Evolutionary conservation across 2,329 filamentous ascomycete genomes (phyloP), one percentile per base, ranked within the genome.

Genomic region (Fusarium tricinctum): DNA sequence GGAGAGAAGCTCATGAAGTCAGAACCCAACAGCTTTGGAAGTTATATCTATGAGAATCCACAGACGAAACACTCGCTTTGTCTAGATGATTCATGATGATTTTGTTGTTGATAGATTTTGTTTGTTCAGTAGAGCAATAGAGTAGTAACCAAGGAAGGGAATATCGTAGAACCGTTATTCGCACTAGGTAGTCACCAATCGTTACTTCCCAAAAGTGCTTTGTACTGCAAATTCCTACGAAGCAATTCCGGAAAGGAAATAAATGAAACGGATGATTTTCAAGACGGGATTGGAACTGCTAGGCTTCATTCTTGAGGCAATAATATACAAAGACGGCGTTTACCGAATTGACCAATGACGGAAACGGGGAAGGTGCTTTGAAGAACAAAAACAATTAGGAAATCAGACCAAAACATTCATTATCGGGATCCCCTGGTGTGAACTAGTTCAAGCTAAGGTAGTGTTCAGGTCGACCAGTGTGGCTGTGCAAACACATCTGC

Each of bases 401-500:
- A 40, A 35, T 38, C 22, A 23, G 22, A 20, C 15, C 23, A 47
- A 28, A 40, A 19, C 42, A 48, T 33, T 40, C 42, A 48, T 33
- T 40, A 48, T 32, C 19, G 30, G 32, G 20, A 54, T 39, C 14
- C 22, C 54, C 40, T 45, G 43, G 43, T 20, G 46, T 42, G 43
- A 39, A 20, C 43, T 62, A 54, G 57, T 62, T 6, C 8, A 38
- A 38, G 47, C 57, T 32, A 58, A 44, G 39, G 47, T 44, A 42
- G 39, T 40, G 30, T 70, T 70, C 67, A 70, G 67, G 67, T 61
- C 67, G 47, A 47, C 22, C n/a, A 61, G 44, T 46, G 67, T 70
- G 67, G 67, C 67, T 68, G 67, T 68, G 67, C 58, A 69, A 39
- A 53, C 58, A 46, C 56, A 66, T 28, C 39, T 66, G 56, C 61